Evolutionary conservation across 148 eudicot genomes (phyloP).

Genomic region (Fagopyrum homotropicum): DNA sequence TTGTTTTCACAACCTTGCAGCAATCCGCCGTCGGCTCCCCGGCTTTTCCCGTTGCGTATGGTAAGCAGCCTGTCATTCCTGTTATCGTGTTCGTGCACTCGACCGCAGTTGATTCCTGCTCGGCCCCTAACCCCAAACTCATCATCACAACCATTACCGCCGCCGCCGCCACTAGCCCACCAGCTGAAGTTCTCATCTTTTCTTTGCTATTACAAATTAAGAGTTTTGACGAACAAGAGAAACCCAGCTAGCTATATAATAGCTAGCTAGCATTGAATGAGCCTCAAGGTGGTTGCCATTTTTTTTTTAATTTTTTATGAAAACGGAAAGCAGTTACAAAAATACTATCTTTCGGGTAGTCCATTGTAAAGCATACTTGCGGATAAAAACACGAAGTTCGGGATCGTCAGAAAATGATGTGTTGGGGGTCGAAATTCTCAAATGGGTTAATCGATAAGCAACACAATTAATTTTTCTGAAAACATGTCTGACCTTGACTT

Average conservation of each 20-base stretch:
- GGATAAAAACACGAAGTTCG: no score
- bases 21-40: constrained; percentile 40
- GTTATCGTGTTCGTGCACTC: constrained; percentile 32
- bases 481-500: no score
- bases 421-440: no score
- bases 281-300: neutral
- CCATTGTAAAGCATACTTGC: no score
- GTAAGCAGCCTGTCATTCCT: constrained; percentile 40
- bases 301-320: no score
- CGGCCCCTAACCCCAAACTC: neutral
- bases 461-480: no score
- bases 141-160: neutral
- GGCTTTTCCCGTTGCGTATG: constrained; percentile 42
- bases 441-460: no score
- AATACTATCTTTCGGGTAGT: no score
- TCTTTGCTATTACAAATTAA: neutral
- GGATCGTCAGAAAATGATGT: no score
- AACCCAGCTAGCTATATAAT: neutral
- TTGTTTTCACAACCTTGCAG: constrained; percentile 33
- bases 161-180: neutral
- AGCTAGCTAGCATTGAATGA: neutral
- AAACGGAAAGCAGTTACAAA: no score
- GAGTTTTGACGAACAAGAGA: neutral
- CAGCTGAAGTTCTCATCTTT: neutral
- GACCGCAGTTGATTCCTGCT: constrained; percentile 1